Base-by-base conservation (phyloP, 106 monocot species). In the Xerophyta viscosa region DNA sequence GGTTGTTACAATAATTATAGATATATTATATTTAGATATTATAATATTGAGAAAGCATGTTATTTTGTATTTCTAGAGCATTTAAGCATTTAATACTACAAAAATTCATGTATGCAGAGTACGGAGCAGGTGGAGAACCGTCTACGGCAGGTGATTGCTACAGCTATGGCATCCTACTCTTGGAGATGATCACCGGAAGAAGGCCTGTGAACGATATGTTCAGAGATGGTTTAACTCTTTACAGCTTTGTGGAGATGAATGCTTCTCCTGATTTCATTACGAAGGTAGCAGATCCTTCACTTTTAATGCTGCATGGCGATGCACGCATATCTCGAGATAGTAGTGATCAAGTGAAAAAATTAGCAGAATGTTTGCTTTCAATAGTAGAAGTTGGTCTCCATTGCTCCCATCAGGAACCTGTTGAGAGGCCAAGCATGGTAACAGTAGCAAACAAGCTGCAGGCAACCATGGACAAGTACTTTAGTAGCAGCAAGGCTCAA, bases 381-480 rank as follows among this genome's bases (percentile, higher is more conserved):
- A 1, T 66, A 5, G 3, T 66, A 0, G 27, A 39, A 24, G 36
- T 64, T n/a, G 82, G 72, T 1, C 51, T 82, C 22, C 29, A 18
- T 8, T 82, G 82, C 64, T 65, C 77, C 0, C 52, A 50, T 31
- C 62, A 65, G 41, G 20, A 31, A 15, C 65, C 77, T 14, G 21
- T 5, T 30, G 72, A 65, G 26, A 47, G 82, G 27, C 25, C 24
- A 27, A 20, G 50, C 3, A 73, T 69, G 12, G 23, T 20, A 43
- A 27, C 21, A 31, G 77, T 52, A 43, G 44, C 51, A 0, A 36
- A 0, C 8, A 49, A 69, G 69, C 22, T 68, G 61, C 29, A 13
- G 20, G 4, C 27, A 24, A 29, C 52, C 29, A 61, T 50, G 24
- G 56, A 62, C 29, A 15, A 13, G 18, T 54, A 31, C 31, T 19